These are phyloP conservation scores for Ramularia collo-cygni DNA, from an alignment of 2,329 filamentous ascomycete species.

Conservation along the genomic window DNA sequence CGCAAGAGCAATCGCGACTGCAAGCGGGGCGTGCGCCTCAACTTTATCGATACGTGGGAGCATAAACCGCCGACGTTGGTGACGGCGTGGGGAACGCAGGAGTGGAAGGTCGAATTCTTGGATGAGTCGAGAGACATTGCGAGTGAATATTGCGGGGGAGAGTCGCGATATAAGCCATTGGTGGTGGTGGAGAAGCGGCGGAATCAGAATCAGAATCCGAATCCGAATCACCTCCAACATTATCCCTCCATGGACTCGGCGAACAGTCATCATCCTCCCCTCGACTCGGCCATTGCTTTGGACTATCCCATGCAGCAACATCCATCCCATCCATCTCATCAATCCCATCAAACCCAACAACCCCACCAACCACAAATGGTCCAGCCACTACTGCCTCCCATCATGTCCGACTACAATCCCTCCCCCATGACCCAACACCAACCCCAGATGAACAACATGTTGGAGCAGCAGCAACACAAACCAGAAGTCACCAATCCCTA, in stretches of 20 bases:
- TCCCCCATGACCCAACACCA: conserved; percentile 6
- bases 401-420: conserved; percentile 38
- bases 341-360: no score
- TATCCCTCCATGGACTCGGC: conserved; percentile 16
- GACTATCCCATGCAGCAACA: conserved; percentile 9
- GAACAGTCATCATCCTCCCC: conserved; percentile 7
- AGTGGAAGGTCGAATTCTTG: conserved; percentile 70
- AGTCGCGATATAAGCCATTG: conserved; percentile 58
- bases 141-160: conserved; percentile 78
- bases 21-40: conserved; percentile 77
- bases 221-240: conserved; percentile 7
- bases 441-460: conserved; percentile 32
- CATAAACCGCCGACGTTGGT: conserved; percentile 55
- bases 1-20: conserved; percentile 79
- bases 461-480: conserved; percentile 32
- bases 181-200: conserved; percentile 11
- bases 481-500: conserved; percentile 25
- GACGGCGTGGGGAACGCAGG: conserved; percentile 50
- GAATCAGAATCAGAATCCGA: conserved; percentile 1
- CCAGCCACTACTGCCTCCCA: conserved; percentile 46
- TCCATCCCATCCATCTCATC: no score
- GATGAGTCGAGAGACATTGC: conserved; percentile 89
- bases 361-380: conserved; percentile 23
- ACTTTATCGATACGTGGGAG: conserved; percentile 81
- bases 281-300: conserved; percentile 26